Percentiles rank a stretch among this genome's conserved stretches.
These are phyloP conservation scores for Symbiodinium pilosum DNA, from an alignment of 73 alveolate genomes.

Conservation along the genomic window DNA sequence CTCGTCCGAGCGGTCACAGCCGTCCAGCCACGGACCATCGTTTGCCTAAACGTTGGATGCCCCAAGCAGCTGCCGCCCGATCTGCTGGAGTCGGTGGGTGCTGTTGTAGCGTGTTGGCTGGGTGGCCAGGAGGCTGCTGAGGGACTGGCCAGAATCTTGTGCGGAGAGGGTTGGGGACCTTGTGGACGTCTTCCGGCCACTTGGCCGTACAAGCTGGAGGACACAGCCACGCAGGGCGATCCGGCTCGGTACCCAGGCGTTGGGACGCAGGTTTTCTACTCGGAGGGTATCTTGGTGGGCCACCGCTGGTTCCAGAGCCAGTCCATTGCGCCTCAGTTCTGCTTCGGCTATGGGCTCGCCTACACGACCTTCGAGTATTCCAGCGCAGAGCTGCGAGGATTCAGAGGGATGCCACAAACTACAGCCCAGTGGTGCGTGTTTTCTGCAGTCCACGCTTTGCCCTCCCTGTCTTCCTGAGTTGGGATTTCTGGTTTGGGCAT, in stretches of 20 bases:
- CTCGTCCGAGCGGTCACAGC: not conserved
- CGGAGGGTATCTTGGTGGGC: conserved; percentile 2
- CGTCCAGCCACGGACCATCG: not conserved
- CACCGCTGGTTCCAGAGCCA: conserved; percentile 29
- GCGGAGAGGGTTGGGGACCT: conserved; percentile 16
- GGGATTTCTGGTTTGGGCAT: too few species aligned
- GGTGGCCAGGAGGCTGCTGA: conserved; percentile 22
- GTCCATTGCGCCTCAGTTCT: not conserved
- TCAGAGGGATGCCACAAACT: not conserved
- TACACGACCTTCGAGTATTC: not conserved
- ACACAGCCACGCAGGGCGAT: not conserved
- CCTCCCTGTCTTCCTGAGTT: too few species aligned
- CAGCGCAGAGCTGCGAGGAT: not conserved
- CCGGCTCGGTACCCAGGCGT: not conserved
- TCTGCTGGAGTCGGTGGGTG: not conserved
- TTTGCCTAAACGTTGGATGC: not conserved
- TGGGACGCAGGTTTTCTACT: not conserved
- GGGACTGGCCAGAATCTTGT: not conserved
- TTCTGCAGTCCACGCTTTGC: too few species aligned
- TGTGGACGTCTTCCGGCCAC: not conserved
- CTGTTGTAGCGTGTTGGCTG: not conserved
- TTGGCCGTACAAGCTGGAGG: conserved; percentile 11
- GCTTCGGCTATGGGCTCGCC: not conserved
- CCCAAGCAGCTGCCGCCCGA: not conserved
- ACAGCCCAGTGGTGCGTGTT: too few species aligned